Evolutionary conservation across 129 eudicot genomes (phyloP), one percentile per base, ranked within the genome.

Genomic region (Mikania micrantha): DNA sequence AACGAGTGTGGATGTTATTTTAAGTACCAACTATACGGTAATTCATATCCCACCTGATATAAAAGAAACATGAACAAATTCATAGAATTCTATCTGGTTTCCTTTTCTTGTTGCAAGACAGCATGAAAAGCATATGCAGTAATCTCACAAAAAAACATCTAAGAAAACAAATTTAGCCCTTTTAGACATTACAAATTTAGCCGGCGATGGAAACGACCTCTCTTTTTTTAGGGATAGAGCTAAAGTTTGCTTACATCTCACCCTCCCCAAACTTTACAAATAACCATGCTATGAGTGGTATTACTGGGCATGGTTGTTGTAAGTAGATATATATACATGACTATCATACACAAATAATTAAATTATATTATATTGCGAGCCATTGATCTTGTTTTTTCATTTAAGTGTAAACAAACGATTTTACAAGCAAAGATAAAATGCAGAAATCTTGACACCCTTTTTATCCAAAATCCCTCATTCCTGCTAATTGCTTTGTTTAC

Each of bases 401-500:
- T 21, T 48, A 9, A 15, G 34, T 42, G 60, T 8, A 62, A 61
- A 45, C 17, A 62, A n/a, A 34, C 45, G 16, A 58, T 24, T 31
- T 34, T n/a, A 7, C 31, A 49, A 22, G 29, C 24, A 71, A n/a
- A n/a, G n/a, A 54, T 24, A 17, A 56, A 38, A 40, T 24, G 41
- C 31, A 45, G 32, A 38, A 56, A 39, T 22, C 8, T 32, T 20
- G 9, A 67, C 38, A 27, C 29, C n/a, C 19, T 48, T 49, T 35
- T 32, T 34, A 64, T 35, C 6, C 39, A 22, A 35, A 52, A 38
- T 39, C 31, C 31, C 38, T 25, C 13, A 27, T 38, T 67, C 32
- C 34, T 70, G 74, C 54, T 41, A 16, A 38, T 27, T 66, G 70
- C 40, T 41, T 64, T 25, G 57, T 42, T 64, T 42, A 27, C 63